Evolutionary conservation across 1,139 yeast species (phyloP).

Genomic region (Suhomyces coccinellae): DNA sequence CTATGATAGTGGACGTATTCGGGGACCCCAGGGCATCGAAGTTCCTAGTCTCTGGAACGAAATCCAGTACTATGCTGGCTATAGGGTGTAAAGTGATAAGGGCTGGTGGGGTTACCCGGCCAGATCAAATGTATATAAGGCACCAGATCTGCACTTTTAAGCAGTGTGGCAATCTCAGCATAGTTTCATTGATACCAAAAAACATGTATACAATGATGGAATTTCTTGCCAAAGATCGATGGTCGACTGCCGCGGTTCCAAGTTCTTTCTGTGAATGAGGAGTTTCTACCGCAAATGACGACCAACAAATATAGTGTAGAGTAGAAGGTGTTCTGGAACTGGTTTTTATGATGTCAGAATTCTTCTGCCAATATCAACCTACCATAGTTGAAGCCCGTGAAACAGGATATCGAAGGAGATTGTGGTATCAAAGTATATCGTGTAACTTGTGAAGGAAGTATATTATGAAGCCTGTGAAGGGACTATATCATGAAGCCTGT

Average conservation of each 20-base stretch:
- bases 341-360: too few relatives aligned
- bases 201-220: conserved; percentile 49
- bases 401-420: too few relatives aligned
- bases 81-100: not conserved
- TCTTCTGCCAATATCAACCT: too few relatives aligned
- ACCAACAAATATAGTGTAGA: not conserved
- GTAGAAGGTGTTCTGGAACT: not conserved
- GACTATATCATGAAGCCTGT: too few relatives aligned
- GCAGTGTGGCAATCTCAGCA: conserved; percentile 44
- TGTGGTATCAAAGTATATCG: too few relatives aligned
- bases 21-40: conserved; percentile 31
- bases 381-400: too few relatives aligned
- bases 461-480: too few relatives aligned
- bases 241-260: conserved; percentile 17
- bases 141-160: not conserved
- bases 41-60: conserved; percentile 41
- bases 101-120: conserved; percentile 14
- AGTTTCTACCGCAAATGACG: conserved; percentile 16
- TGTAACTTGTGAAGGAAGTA: too few relatives aligned
- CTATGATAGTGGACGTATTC: conserved; percentile 13
- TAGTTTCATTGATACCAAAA: conserved; percentile 45
- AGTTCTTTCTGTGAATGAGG: conserved; percentile 14
- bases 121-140: not conserved
- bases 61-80: conserved; percentile 23
- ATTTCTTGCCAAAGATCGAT: conserved; percentile 41